A percentile compares a stretch with the other conserved stretches of the same genome.
These are phyloP conservation scores for Megacollybia marginata DNA, from an alignment of 768 basidiomycete genomes.

Conservation along the genomic window DNA sequence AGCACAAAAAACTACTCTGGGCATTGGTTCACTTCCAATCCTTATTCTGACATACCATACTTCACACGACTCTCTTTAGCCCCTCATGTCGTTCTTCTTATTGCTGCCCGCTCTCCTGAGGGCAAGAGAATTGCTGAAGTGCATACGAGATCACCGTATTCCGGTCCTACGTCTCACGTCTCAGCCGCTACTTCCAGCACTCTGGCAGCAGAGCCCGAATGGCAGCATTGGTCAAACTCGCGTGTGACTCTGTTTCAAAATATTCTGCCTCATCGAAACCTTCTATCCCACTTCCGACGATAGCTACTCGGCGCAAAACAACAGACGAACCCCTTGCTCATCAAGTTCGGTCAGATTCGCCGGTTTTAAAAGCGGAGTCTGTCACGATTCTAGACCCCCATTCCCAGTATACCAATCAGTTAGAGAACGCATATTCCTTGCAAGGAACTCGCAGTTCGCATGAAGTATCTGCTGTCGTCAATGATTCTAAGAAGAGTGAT, in stretches of 20 bases:
- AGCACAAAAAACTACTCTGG: conserved; percentile 3
- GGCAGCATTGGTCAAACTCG: not conserved
- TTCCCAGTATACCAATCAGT: not conserved
- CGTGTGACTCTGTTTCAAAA: not conserved
- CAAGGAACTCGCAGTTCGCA: too few species aligned
- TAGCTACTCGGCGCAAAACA: not conserved
- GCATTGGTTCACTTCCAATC: conserved; percentile 29
- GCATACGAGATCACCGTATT: not conserved
- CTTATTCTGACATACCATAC: conserved; percentile 29
- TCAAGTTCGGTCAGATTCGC: not conserved
- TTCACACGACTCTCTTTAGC: conserved; percentile 32
- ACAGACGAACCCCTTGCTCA: not conserved
- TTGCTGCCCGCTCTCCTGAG: conserved; percentile 21
- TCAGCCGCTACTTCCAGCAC: not conserved
- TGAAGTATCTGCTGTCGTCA: too few species aligned
- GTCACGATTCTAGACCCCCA: not conserved
- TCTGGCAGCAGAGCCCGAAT: not conserved
- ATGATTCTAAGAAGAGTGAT: too few species aligned
- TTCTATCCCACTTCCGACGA: not conserved
- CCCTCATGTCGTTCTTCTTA: conserved; percentile 31
- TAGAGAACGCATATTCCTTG: not conserved
- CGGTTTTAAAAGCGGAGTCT: not conserved
- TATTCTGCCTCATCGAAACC: not conserved
- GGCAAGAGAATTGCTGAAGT: not conserved
- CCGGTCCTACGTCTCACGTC: not conserved